Percentiles rank a stretch among this genome's conserved stretches.
These are phyloP conservation scores for Saksenaea vasiformis DNA, from an alignment of 371 early-diverging fungal species.

Conservation along the genomic window DNA sequence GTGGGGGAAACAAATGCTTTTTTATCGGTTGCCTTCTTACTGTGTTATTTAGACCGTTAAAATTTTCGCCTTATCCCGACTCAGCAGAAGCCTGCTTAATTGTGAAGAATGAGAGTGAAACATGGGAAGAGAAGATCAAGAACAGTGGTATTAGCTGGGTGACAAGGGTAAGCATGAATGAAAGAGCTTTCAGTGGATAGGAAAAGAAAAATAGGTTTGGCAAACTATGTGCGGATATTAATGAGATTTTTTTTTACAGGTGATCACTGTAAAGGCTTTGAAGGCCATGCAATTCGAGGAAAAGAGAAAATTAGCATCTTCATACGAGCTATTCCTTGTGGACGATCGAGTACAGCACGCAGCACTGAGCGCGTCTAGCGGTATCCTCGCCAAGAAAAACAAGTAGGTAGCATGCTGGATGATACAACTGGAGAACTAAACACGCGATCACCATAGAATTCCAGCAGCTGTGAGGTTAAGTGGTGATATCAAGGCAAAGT, in stretches of 20 bases:
- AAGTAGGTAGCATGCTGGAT: constrained; percentile 49
- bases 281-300: constrained; percentile 79
- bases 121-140: constrained; percentile 62
- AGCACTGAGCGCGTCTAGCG: constrained; percentile 78
- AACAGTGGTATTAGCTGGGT: constrained; percentile 47
- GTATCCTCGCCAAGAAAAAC: constrained; percentile 77
- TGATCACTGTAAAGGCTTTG: constrained; percentile 71
- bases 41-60: constrained; percentile 4
- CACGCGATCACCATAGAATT: constrained; percentile 65
- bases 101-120: constrained; percentile 75
- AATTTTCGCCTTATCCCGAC: constrained; percentile 7
- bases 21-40: not conserved
- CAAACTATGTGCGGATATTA: not conserved
- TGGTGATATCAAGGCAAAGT: constrained; percentile 53
- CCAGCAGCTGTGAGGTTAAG: constrained; percentile 12
- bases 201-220: no score
- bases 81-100: constrained; percentile 64
- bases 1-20: not conserved
- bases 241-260: not conserved
- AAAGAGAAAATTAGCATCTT: constrained; percentile 63
- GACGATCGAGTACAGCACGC: constrained; percentile 75
- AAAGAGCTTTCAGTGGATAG: no score
- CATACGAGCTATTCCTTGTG: constrained; percentile 74
- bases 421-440: constrained; percentile 53
- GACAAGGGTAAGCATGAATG: constrained; percentile 45